phyloP scores from a whole-genome alignment of 352 stramenopile species.

The Phytophthora niederhauseri region DNA sequence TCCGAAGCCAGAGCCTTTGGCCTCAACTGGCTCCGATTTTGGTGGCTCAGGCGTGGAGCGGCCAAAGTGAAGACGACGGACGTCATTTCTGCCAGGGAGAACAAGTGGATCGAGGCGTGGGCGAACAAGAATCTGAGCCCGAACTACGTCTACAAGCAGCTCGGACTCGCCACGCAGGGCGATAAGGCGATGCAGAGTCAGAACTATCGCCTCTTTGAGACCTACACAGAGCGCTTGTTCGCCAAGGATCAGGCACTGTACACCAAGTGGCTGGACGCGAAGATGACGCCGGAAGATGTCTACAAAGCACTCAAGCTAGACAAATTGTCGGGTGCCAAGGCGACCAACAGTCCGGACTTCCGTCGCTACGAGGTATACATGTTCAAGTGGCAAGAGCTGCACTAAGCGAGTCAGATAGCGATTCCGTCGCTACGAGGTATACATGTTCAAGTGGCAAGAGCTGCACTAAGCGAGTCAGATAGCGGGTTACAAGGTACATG shows the following conservation, averaged over 20 bases:
- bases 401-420: not conserved
- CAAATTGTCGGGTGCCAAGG: not conserved
- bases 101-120: conserved; percentile 6
- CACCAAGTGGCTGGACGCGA: not conserved
- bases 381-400: not conserved
- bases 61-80: conserved; percentile 4
- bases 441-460: conserved; percentile 2
- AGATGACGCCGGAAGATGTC: conserved; percentile 5
- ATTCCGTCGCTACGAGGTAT: conserved; percentile 4
- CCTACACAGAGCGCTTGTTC: conserved; percentile 1
- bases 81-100: conserved; percentile 10
- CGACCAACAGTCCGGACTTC: not conserved
- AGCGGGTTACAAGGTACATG: not conserved
- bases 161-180: conserved; percentile 8
- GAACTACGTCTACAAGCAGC: conserved; percentile 6
- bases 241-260: conserved; percentile 4
- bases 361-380: conserved; percentile 6
- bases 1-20: not conserved
- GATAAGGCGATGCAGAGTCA: not conserved
- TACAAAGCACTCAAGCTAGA: conserved; percentile 3
- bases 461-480: not conserved
- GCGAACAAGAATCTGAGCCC: not conserved
- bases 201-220: conserved; percentile 5
- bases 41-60: not conserved
- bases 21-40: not conserved